Percentiles rank a stretch among this genome's conserved stretches.
Evolutionary conservation across 2,329 filamentous ascomycete genomes (phyloP).

Genomic region (Colletotrichum echinochloae): DNA sequence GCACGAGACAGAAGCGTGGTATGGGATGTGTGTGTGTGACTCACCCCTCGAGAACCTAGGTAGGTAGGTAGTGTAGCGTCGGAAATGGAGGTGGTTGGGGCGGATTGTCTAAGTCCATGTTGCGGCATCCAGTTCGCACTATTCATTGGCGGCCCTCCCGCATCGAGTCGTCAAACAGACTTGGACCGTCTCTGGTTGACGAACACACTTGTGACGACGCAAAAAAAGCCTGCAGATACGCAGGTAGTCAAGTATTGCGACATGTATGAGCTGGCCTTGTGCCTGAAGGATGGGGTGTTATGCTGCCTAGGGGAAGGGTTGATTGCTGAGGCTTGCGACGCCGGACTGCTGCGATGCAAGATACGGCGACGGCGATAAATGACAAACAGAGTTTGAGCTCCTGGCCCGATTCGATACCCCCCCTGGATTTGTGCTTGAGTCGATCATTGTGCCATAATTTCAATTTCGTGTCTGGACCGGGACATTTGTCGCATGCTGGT

Average conservation of each 20-base stretch:
- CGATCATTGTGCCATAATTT: constrained; percentile 30
- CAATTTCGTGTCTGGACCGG: constrained; percentile 28
- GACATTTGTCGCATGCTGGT: constrained; percentile 16
- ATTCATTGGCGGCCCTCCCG: constrained; percentile 36
- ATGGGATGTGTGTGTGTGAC: constrained; percentile 41
- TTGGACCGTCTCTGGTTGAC: constrained; percentile 6
- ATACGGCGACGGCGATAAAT: constrained; percentile 34
- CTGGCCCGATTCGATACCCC: constrained; percentile 22
- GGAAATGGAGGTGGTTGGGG: constrained; percentile 38
- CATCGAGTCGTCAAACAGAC: constrained; percentile 38
- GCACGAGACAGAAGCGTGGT: constrained; percentile 40
- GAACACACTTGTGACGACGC: constrained; percentile 27
- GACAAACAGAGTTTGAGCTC: constrained; percentile 34
- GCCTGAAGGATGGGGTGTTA: background rate
- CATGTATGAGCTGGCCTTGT: background rate
- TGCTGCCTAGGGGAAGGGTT: constrained; percentile 2
- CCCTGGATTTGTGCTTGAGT: constrained; percentile 28
- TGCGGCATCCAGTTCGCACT: constrained; percentile 32
- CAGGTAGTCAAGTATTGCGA: background rate
- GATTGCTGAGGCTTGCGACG: constrained; percentile 23
- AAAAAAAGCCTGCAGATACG: constrained; percentile 9
- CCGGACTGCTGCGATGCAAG: constrained; percentile 22
- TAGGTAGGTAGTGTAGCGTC: constrained; percentile 34
- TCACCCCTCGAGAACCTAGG: constrained; percentile 35
- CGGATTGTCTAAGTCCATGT: constrained; percentile 36